These are phyloP conservation scores for Septoria petroselini DNA, from an alignment of 2,329 filamentous ascomycete species.

Conservation along the genomic window DNA sequence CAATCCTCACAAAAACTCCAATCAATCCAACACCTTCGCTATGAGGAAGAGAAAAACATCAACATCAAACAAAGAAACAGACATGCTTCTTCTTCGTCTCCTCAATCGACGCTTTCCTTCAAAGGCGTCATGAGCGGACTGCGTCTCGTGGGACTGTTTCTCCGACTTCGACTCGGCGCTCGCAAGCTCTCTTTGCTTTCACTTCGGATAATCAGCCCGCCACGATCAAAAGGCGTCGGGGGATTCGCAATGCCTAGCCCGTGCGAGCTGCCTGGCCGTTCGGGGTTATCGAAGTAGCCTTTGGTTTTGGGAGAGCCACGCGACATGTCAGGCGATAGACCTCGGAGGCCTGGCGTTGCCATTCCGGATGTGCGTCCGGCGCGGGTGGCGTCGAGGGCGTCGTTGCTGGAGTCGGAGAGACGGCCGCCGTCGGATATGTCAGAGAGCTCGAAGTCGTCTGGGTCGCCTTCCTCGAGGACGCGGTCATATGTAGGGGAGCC, in stretches of 20 bases:
- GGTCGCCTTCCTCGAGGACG: constrained; percentile 76
- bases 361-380: constrained; percentile 62
- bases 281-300: constrained; percentile 48
- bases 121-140: constrained; percentile 39
- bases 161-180: constrained; percentile 50
- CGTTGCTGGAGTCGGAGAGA: constrained; percentile 22
- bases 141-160: constrained; percentile 50
- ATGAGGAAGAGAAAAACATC: too few relatives aligned
- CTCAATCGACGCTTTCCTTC: constrained; percentile 40
- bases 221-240: constrained; percentile 54
- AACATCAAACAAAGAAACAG: too few relatives aligned
- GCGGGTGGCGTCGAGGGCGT: constrained; percentile 43
- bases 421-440: constrained; percentile 58
- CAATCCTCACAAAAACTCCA: too few relatives aligned
- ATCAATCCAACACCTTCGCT: background rate
- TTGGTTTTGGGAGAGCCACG: constrained; percentile 31
- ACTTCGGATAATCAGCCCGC: constrained; percentile 73
- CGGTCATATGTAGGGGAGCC: constrained; percentile 66
- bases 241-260: constrained; percentile 27
- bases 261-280: constrained; percentile 27
- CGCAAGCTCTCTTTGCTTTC: constrained; percentile 80
- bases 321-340: constrained; percentile 34
- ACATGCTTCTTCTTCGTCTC: background rate
- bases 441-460: constrained; percentile 72
- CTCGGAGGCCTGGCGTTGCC: constrained; percentile 55